These are phyloP conservation scores for Aegilops tauschii DNA, from an alignment of 176 grass and related monocot species.

Conservation along the genomic window DNA sequence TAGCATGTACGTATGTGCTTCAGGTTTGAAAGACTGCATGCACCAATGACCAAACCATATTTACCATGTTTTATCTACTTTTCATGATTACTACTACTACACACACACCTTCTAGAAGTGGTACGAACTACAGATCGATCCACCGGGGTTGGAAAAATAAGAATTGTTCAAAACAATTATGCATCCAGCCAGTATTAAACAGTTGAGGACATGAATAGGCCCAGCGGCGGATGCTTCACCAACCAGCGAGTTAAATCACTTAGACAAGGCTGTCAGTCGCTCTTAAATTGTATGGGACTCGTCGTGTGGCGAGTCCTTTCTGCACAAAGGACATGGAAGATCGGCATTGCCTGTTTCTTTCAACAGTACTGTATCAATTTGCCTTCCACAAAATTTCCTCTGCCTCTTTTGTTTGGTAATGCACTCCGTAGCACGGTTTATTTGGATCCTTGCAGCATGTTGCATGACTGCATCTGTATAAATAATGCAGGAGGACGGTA, in stretches of 20 bases:
- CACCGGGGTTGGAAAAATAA: background rate
- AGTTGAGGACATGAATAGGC: background rate
- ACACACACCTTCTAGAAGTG: background rate
- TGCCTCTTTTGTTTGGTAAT: slow-evolving; percentile 22
- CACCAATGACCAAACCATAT: background rate
- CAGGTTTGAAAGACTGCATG: background rate
- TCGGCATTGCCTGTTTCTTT: background rate
- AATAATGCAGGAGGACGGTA: background rate
- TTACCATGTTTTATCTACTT: background rate
- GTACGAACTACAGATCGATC: background rate
- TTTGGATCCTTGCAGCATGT: background rate
- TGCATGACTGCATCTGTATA: background rate
- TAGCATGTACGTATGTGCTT: too few relatives aligned
- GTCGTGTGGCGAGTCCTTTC: background rate
- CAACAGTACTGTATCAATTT: background rate
- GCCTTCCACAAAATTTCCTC: slow-evolving; percentile 2
- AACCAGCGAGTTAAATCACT: slow-evolving; percentile 21
- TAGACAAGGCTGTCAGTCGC: slow-evolving; percentile 38
- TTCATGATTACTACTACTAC: too few relatives aligned
- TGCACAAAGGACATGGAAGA: slow-evolving; percentile 28
- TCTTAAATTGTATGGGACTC: background rate
- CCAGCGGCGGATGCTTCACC: slow-evolving; percentile 20
- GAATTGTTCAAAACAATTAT: background rate
- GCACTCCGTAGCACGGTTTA: background rate
- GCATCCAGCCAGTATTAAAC: background rate